Evolutionary conservation across 257 asterid species (phyloP), one percentile per base, ranked within the genome.

Genomic region (Solanum bulbocastanum): DNA sequence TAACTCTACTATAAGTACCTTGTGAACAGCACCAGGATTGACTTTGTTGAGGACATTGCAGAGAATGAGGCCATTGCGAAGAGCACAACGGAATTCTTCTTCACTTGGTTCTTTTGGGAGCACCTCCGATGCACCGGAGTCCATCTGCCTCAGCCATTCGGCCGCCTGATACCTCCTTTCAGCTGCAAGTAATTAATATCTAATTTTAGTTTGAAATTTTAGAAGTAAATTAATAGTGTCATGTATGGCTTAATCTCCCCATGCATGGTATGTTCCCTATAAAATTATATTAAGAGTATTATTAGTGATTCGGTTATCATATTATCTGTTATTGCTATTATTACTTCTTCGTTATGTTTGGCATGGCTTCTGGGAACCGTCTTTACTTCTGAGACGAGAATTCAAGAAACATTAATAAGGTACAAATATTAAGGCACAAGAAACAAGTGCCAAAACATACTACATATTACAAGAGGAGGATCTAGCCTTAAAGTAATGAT

Each of bases 1-100:
- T 1, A 46, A 81, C 85, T 25, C 9, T 8, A 46, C 15, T 65
- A 52, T 20, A 32, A 33, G 40, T 78, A 95, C 99, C 96, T 96
- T 96, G 94, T 89, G 94, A 90, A 95, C 95, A 22, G 98, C 98
- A 1, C 98, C 96, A 30, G 99, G 98, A 85, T 95, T 94, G 92
- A 96, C 95, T 94, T 93, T 96, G 96, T 96, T 96, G 93, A 96
- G 98, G 83, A 96, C 98, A 37, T 96, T 96, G 98, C 99, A 96
- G n/a, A 95, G 98, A 78, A 96, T 93, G 87, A 95, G 98, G 71
- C 99, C 99, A 87, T 96, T 96, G 92, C 99, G 98, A 79, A 96
- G 98, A 5, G 96, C 94, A 82, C 92, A 87, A 62, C 96, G 92
- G 81, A 95, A 96, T n/a, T 94, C 94, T 83, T 93, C 94, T 90